Conservation (phyloP, 2,329 filamentous ascomycete genomes). For the Beauveria caledonica region DNA sequence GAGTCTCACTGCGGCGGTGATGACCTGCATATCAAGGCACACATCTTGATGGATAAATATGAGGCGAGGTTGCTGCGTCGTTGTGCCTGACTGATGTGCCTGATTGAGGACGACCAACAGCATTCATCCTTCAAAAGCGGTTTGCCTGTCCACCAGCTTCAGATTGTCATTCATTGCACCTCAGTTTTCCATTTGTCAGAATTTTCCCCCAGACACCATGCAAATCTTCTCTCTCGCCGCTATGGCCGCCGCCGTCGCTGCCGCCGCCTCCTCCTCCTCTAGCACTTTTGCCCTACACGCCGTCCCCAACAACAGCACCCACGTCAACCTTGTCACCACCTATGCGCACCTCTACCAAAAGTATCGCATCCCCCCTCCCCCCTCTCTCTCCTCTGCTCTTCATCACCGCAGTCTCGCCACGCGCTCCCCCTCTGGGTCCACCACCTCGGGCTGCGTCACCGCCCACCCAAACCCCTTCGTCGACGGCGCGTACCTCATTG, state of each 20-base stretch:
- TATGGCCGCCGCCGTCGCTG: background rate
- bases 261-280: background rate
- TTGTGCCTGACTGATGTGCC: no score
- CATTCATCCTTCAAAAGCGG: no score
- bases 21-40: no score
- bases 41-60: no score
- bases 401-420: background rate
- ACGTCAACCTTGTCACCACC: background rate
- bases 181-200: no score
- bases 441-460: background rate
- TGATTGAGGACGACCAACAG: no score
- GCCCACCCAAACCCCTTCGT: background rate
- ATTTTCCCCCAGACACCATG: background rate
- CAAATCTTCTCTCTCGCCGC: background rate
- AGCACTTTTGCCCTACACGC: background rate
- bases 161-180: no score
- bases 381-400: background rate
- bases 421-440: background rate
- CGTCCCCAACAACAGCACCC: background rate
- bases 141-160: no score
- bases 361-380: slow-evolving; percentile 2
- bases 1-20: no score
- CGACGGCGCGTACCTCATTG: slow-evolving; percentile 6
- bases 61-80: no score
- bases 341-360: background rate